Percentiles rank a stretch among this genome's conserved stretches.
Conservation (phyloP, 2,329 filamentous ascomycete species). For the Trichoderma hamatum region DNA sequence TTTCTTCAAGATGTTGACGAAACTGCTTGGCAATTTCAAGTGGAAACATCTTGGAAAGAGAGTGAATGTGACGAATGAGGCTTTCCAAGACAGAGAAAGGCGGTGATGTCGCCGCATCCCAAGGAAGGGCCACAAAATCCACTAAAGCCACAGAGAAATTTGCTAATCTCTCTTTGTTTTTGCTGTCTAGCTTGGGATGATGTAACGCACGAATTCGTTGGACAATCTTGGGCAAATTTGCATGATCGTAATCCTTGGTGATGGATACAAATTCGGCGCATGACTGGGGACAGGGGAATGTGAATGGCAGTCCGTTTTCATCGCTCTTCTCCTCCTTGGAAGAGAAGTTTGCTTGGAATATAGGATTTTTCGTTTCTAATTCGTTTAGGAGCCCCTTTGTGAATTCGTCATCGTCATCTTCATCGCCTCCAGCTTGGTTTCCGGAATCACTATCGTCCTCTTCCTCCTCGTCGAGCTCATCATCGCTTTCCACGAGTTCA, state of each 20-base stretch:
- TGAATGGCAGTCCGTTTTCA: constrained; percentile 71
- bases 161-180: constrained; percentile 81
- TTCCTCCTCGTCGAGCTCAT: constrained; percentile 53
- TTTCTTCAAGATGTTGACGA: constrained; percentile 68
- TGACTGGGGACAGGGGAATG: constrained; percentile 80
- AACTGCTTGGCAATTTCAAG: constrained; percentile 77
- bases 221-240: constrained; percentile 75
- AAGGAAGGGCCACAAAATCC: constrained; percentile 59
- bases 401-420: constrained; percentile 68
- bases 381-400: constrained; percentile 68
- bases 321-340: constrained; percentile 49
- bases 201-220: constrained; percentile 91
- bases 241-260: constrained; percentile 61
- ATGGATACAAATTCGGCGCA: constrained; percentile 74
- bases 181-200: constrained; percentile 80
- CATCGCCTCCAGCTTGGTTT: constrained; percentile 48
- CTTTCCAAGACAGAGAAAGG: constrained; percentile 74
- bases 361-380: constrained; percentile 56
- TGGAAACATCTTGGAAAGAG: constrained; percentile 83
- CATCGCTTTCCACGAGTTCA: constrained; percentile 59
- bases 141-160: constrained; percentile 69
- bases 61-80: constrained; percentile 87
- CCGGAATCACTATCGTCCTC: constrained; percentile 45
- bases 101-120: constrained; percentile 48
- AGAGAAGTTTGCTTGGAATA: constrained; percentile 53